phyloP scores from a whole-genome alignment of 805 yeast species.

The Cyberlindnera amylophila region DNA sequence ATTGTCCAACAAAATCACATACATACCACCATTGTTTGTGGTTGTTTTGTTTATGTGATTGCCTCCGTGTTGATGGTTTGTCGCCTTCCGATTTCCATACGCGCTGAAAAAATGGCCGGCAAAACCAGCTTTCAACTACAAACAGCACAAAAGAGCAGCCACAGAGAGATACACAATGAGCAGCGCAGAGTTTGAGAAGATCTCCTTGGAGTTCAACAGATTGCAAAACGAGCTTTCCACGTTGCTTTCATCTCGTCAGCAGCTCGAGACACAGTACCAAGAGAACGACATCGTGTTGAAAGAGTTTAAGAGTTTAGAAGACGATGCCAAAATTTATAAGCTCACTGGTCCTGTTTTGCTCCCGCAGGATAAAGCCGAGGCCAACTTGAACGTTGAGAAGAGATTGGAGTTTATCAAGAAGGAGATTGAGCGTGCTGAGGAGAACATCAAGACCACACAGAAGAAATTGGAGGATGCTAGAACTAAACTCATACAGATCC shows the following conservation, averaged over 20 bases:
- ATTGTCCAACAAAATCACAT: too few relatives aligned
- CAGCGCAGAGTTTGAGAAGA: slow-evolving; percentile 38
- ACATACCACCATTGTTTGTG: slow-evolving; percentile 18
- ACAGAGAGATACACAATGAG: too few relatives aligned
- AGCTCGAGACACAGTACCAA: slow-evolving; percentile 89
- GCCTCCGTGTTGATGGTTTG: not conserved
- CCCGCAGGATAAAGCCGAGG: slow-evolving; percentile 84
- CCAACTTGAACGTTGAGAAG: slow-evolving; percentile 77
- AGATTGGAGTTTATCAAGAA: slow-evolving; percentile 81
- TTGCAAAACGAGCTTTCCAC: slow-evolving; percentile 47
- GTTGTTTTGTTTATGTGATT: not conserved
- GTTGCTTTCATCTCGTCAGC: slow-evolving; percentile 69
- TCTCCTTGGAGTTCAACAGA: slow-evolving; percentile 42
- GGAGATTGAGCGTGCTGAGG: slow-evolving; percentile 78
- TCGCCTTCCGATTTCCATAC: not conserved
- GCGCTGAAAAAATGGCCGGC: not conserved
- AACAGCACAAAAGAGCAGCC: too few relatives aligned
- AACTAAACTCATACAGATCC: slow-evolving; percentile 45
- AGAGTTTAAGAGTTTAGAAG: slow-evolving; percentile 66
- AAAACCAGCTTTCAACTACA: too few relatives aligned
- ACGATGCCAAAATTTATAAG: slow-evolving; percentile 77
- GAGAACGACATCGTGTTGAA: slow-evolving; percentile 86
- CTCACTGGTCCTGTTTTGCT: slow-evolving; percentile 88
- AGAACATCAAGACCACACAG: slow-evolving; percentile 56
- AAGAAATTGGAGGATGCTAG: slow-evolving; percentile 55